Conservation (phyloP, 495 filamentous ascomycete species). For the Penicillium psychrofluorescens region DNA sequence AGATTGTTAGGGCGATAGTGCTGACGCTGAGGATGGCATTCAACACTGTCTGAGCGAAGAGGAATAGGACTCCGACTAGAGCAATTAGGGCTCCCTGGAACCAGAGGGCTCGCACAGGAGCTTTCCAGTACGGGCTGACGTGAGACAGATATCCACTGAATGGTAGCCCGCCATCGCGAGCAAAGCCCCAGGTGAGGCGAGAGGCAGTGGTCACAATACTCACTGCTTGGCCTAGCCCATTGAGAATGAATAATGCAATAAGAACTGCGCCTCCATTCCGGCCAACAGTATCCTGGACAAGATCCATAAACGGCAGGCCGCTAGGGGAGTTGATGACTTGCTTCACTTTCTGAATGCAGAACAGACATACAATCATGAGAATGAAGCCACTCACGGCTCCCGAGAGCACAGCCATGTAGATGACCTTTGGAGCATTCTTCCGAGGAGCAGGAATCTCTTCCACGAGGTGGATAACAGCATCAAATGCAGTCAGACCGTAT, state of each 20-base stretch:
- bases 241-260: conserved; percentile 37
- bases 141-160: conserved; percentile 29
- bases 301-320: conserved; percentile 35
- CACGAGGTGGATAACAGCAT: conserved; percentile 54
- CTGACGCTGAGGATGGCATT: conserved; percentile 39
- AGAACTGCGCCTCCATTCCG: conserved; percentile 25
- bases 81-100: conserved; percentile 32
- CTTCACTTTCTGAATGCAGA: conserved; percentile 57
- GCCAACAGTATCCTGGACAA: conserved; percentile 30
- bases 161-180: conserved; percentile 47
- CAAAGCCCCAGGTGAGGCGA: conserved; percentile 46
- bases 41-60: conserved; percentile 38
- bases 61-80: conserved; percentile 33
- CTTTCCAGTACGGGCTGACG: conserved; percentile 28
- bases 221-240: conserved; percentile 34
- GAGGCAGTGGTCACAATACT: conserved; percentile 42
- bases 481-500: conserved; percentile 52
- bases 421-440: conserved; percentile 30
- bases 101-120: conserved; percentile 35
- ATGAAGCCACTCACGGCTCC: conserved; percentile 53
- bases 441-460: conserved; percentile 38
- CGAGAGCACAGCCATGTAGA: conserved; percentile 27
- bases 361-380: conserved; percentile 68
- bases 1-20: conserved; percentile 39
- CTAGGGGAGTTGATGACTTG: conserved; percentile 42